These are phyloP conservation scores for Saprolegnia parasitica DNA, from an alignment of 352 stramenopile genomes.

Conservation along the genomic window DNA sequence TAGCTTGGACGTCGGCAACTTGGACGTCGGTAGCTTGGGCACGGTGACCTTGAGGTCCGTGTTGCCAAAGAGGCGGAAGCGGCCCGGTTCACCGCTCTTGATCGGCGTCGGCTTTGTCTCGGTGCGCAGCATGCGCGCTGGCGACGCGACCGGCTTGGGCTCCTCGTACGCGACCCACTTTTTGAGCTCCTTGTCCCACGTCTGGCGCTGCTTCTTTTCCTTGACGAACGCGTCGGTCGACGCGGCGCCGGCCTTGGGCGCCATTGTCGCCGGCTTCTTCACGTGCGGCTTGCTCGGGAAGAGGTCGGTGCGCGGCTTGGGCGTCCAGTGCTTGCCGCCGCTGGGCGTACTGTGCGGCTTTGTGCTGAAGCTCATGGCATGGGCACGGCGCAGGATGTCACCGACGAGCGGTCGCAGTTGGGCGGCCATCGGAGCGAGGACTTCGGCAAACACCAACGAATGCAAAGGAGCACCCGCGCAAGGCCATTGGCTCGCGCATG, in stretches of 20 bases:
- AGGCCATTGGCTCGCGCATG: background rate
- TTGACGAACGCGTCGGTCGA: conserved; percentile 3
- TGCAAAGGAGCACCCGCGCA: background rate
- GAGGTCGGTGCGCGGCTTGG: conserved; percentile 6
- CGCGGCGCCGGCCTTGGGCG: background rate
- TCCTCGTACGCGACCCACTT: conserved; percentile 22
- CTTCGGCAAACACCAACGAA: conserved; percentile 6
- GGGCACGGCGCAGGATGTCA: background rate
- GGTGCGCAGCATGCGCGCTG: background rate
- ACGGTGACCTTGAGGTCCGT: conserved; percentile 17
- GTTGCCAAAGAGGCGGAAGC: conserved; percentile 21
- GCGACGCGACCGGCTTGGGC: background rate
- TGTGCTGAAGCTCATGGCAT: background rate
- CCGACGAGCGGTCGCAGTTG: conserved; percentile 18
- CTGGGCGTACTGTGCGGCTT: background rate
- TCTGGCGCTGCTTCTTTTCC: conserved; percentile 7
- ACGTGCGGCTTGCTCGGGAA: conserved; percentile 12
- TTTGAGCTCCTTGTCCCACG: conserved; percentile 28
- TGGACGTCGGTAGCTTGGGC: background rate
- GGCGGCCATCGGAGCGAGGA: conserved; percentile 12
- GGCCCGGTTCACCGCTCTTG: background rate
- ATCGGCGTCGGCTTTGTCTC: background rate
- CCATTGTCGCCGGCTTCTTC: background rate
- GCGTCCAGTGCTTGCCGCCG: background rate
- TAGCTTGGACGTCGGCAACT: background rate